Evolutionary conservation across 108 stramenopile species (phyloP).

Genomic region (Conticribra weissflogii): DNA sequence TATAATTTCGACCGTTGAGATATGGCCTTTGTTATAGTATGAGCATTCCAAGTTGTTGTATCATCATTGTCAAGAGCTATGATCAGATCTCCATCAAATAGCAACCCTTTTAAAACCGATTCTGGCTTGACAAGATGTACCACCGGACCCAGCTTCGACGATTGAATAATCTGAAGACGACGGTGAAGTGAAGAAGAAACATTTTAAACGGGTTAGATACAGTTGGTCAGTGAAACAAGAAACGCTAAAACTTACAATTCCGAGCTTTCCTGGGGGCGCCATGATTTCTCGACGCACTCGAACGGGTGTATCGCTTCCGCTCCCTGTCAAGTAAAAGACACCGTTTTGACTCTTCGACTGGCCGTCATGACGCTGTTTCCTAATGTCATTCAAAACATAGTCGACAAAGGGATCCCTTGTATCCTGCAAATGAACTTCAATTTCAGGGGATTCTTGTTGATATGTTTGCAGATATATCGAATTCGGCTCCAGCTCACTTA

Average conservation of each 20-base stretch:
- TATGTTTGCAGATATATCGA: not conserved
- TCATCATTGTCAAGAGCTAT: conserved; percentile 73
- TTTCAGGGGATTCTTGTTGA: not conserved
- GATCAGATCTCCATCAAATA: conserved; percentile 77
- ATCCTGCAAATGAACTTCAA: not conserved
- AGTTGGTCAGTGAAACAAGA: no score
- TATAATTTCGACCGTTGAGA: conserved; percentile 46
- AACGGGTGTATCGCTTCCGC: not conserved
- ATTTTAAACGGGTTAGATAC: no score
- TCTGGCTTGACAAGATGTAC: conserved; percentile 72
- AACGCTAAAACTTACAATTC: no score
- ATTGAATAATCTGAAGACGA: conserved; percentile 75
- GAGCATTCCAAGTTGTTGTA: conserved; percentile 21
- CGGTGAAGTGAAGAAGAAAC: no score
- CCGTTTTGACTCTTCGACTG: not conserved
- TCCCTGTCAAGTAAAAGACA: not conserved
- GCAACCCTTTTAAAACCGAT: conserved; percentile 64
- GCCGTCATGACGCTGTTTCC: not conserved
- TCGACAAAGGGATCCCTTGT: not conserved
- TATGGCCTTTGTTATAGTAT: conserved; percentile 38
- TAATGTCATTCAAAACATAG: not conserved
- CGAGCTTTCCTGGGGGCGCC: conserved; percentile 78
- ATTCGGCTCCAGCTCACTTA: not conserved
- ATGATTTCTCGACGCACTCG: conserved; percentile 62
- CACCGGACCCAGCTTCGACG: conserved; percentile 74